Conservation (phyloP, 495 filamentous ascomycete genomes). For the Parathielavia appendiculata region DNA sequence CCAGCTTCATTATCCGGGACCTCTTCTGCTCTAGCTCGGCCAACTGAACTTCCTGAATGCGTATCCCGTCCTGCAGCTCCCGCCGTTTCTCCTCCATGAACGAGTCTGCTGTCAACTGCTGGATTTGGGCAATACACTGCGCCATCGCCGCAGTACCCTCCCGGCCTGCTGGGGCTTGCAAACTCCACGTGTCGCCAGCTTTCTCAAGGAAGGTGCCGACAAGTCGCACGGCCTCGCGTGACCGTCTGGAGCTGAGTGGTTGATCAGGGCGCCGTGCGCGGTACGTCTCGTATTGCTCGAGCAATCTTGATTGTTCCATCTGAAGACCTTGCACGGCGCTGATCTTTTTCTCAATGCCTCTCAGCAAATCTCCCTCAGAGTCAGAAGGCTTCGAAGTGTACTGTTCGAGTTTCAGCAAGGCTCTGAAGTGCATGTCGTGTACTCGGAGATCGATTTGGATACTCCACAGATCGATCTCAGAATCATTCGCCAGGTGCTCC, state of each 20-base stretch:
- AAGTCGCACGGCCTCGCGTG: neutral
- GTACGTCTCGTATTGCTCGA: neutral
- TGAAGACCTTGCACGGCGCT: neutral
- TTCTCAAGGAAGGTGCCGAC: neutral
- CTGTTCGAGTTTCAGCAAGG: neutral
- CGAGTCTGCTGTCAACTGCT: neutral
- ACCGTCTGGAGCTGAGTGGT: neutral
- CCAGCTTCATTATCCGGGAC: neutral
- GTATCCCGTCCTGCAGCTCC: neutral
- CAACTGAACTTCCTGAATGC: neutral
- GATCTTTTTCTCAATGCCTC: neutral
- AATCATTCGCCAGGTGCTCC: neutral
- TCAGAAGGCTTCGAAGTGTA: neutral
- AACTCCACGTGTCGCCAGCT: neutral
- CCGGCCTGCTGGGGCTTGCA: neutral
- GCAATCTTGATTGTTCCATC: neutral
- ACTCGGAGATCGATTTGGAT: neutral
- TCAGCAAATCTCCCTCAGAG: neutral
- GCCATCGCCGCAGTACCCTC: neutral
- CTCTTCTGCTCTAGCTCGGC: neutral
- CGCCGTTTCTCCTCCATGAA: neutral
- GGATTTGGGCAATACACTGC: neutral
- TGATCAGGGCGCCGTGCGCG: neutral
- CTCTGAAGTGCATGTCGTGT: slow-evolving; percentile 1
- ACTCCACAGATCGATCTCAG: neutral